phyloP scores from a whole-genome alignment of 192 early-diverging fungal genomes.

The Coemansia sp. region DNA sequence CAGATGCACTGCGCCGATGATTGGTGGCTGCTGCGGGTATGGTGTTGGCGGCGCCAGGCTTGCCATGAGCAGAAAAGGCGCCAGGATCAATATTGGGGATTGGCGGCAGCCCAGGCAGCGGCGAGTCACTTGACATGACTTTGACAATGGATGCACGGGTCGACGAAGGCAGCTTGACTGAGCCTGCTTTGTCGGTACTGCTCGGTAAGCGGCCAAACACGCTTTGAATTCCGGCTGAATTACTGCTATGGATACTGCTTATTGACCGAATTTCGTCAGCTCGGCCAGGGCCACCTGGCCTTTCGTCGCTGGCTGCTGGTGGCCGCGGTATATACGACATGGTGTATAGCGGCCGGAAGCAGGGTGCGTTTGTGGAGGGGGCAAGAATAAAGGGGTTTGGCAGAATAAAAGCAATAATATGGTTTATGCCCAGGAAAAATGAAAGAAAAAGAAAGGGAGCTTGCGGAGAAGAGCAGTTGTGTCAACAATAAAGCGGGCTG shows the following conservation, averaged over 20 bases:
- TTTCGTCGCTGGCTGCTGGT: constrained; percentile 6
- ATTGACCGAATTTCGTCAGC: constrained; percentile 34
- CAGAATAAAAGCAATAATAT: background rate
- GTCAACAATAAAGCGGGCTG: constrained; percentile 5
- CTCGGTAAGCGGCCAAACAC: background rate
- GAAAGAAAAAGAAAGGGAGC: constrained; percentile 7
- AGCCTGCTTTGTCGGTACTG: constrained; percentile 3
- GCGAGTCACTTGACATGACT: constrained; percentile 23
- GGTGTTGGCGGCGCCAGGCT: background rate
- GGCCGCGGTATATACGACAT: constrained; percentile 41
- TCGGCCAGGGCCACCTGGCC: constrained; percentile 13
- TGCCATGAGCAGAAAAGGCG: constrained; percentile 1
- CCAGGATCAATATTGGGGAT: constrained; percentile 17
- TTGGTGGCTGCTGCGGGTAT: background rate
- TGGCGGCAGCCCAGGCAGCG: constrained; percentile 30
- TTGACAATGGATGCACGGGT: constrained; percentile 29
- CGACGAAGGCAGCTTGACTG: constrained; percentile 20
- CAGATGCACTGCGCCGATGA: constrained; percentile 25
- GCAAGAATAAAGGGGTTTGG: background rate
- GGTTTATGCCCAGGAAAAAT: too few relatives aligned
- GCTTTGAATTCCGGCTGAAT: constrained; percentile 1
- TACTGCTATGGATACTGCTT: constrained; percentile 21
- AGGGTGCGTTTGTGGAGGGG: too few relatives aligned
- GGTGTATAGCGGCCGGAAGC: too few relatives aligned
- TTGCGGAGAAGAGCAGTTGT: background rate